Evolutionary conservation across 2,329 filamentous ascomycete genomes (phyloP).

Genomic region (Ampelomyces quisqualis): DNA sequence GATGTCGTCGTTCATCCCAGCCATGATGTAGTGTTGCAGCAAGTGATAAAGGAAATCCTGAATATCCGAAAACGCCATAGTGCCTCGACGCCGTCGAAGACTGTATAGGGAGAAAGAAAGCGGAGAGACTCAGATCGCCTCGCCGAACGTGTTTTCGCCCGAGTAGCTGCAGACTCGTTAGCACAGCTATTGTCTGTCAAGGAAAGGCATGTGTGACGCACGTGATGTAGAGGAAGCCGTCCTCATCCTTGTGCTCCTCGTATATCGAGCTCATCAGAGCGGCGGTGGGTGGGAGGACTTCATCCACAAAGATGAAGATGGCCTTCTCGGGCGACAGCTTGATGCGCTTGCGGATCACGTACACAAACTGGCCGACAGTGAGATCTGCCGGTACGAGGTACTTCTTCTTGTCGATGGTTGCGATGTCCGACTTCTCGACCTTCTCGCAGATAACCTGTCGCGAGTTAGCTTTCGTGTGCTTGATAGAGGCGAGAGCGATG

Average conservation of each 20-base stretch:
- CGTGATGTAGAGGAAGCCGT: conserved; percentile 97
- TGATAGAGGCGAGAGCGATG: conserved; percentile 1
- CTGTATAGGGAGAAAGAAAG: conserved; percentile 19
- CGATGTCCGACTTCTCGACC: conserved; percentile 98
- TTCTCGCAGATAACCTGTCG: conserved; percentile 96
- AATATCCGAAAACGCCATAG: conserved; percentile 34
- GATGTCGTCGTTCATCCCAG: conserved; percentile 18
- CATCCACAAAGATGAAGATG: conserved; percentile 99
- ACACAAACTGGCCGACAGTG: conserved; percentile 99
- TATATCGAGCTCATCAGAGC: conserved; percentile 99
- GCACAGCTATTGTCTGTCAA: conserved; percentile 5
- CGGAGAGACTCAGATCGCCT: conserved; percentile 40
- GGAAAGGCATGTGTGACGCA: conserved; percentile 48
- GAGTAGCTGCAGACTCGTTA: conserved; percentile 66
- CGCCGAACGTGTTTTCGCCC: conserved; percentile 97
- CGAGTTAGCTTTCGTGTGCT: conserved; percentile 22
- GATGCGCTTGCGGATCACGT: conserved; percentile 99
- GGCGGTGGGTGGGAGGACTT: conserved; percentile 92
- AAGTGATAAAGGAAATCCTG: conserved; percentile 25
- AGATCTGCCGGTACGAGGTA: conserved; percentile 96
- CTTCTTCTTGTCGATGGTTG: conserved; percentile 99
- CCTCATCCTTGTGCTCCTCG: conserved; percentile 92
- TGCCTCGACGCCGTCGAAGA: conserved; percentile 27
- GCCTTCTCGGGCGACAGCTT: conserved; percentile 99
- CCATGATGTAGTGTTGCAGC: conserved; percentile 20